Evolutionary conservation across 129 eudicot species (phyloP), one percentile per base, ranked within the genome.

Genomic region (sunflower (Helianthus annuus)): DNA sequence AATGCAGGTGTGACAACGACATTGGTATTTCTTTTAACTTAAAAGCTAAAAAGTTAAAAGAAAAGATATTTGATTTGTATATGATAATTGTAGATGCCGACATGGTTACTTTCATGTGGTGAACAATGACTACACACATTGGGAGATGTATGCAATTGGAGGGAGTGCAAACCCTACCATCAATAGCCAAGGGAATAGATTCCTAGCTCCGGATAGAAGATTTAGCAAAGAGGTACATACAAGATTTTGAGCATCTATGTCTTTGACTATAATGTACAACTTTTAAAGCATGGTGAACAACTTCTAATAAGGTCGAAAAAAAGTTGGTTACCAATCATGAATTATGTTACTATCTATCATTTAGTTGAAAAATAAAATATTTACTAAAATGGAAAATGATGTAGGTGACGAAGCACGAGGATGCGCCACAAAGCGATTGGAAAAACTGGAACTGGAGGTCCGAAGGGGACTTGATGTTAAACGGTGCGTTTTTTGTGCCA

Each of bases 361-460:
- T 42, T 42, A 42, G 46, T 42, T 42, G 2, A 42, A 14, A 10
- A 13, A 1, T 54, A 14, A 10, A 13, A 1, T 54, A 19, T 22
- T 17, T 74, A 32, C 32, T 16, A 2, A 10, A 65, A 65, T 11
- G 55, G 14, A 32, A 65, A 27, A 27, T 2, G 48, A 15, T 71
- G 27, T 62, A 86, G 91, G 91, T 86, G 77, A 86, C 91, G 6
- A 86, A 86, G 40, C 87, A 86, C n/a, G 91, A 83, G 64, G 85
- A 80, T 66, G 91, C 91, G 74, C 91, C 91, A 1, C 69, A 86
- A 10, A 77, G 66, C 7, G 42, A 83, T 1, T 86, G 91, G 91
- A 86, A 77, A 58, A 44, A 60, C 32, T 86, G 91, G 66, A 60
- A 60, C 3, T 60, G 66, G 66, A 60, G 66, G 66, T 60, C 66